phyloP scores from a whole-genome alignment of 306 rosid species.

The Cucurbita pepo region DNA sequence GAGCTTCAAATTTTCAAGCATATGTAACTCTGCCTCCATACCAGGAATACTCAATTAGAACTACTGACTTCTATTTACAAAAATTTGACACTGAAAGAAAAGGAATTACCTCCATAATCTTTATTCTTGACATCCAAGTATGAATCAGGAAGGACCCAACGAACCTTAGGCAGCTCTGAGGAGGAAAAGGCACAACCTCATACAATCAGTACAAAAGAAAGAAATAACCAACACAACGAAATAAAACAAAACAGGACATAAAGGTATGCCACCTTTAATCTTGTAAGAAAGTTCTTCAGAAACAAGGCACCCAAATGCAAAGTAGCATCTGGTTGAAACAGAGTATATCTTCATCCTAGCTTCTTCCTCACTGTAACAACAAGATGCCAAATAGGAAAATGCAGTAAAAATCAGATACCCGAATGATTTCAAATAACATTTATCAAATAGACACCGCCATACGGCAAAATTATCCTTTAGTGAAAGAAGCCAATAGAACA shows the following conservation, averaged over 20 bases:
- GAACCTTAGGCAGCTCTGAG: slow-evolving; percentile 64
- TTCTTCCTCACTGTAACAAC: slow-evolving; percentile 56
- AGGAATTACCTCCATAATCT: slow-evolving; percentile 78
- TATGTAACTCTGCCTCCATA: neutral
- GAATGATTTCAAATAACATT: neutral
- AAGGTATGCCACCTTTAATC: slow-evolving; percentile 64
- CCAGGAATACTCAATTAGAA: neutral
- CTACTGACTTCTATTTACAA: neutral
- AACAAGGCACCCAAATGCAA: slow-evolving; percentile 82
- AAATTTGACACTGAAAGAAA: neutral
- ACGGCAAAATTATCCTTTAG: no score
- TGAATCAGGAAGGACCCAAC: slow-evolving; percentile 98
- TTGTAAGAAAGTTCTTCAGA: slow-evolving; percentile 69
- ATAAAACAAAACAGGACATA: neutral
- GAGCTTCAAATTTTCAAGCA: neutral
- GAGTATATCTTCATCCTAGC: slow-evolving; percentile 92
- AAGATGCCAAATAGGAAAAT: neutral
- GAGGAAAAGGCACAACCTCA: neutral
- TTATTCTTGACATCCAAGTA: slow-evolving; percentile 84
- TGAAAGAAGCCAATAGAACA: neutral
- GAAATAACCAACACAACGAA: neutral
- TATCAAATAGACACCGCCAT: neutral
- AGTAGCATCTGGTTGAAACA: slow-evolving; percentile 79
- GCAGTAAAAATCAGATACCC: neutral
- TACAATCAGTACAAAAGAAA: neutral